phyloP scores from a whole-genome alignment of 2,329 filamentous ascomycete species.

The Talaromyces sp. region DNA sequence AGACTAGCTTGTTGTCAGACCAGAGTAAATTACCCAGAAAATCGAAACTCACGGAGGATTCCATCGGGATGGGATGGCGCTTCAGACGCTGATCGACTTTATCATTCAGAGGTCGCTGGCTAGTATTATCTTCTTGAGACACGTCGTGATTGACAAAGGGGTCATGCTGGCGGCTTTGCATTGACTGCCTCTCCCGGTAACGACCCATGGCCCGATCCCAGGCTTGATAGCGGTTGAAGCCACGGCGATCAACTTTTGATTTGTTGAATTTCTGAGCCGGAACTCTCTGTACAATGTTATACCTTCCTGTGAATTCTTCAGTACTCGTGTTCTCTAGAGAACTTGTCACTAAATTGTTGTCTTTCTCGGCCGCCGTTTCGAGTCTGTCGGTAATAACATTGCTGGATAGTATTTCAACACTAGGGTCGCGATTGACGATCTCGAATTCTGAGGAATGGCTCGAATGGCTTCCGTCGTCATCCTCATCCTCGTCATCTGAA shows the following conservation, averaged over 20 bases:
- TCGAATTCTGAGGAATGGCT: not conserved
- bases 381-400: conserved; percentile 30
- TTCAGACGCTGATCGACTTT: not conserved
- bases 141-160: not conserved
- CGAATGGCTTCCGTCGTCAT: conserved; percentile 33
- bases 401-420: conserved; percentile 40
- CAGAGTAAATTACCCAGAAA: not conserved
- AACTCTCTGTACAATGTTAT: not conserved
- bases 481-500: conserved; percentile 40
- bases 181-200: conserved; percentile 27
- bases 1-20: conserved; percentile 18
- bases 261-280: conserved; percentile 13
- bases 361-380: conserved; percentile 31
- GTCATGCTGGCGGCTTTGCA: not conserved
- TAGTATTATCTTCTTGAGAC: not conserved
- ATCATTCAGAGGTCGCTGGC: not conserved
- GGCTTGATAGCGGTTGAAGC: conserved; percentile 43
- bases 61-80: not conserved
- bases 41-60: not conserved
- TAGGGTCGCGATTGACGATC: conserved; percentile 27
- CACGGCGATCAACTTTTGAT: conserved; percentile 35
- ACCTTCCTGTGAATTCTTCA: not conserved
- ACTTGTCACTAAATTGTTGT: conserved; percentile 32
- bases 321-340: conserved; percentile 25
- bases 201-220: conserved; percentile 42